Evolutionary conservation across 768 basidiomycete species (phyloP), one percentile per base, ranked within the genome.

Genomic region (Coprinopsis sp.): DNA sequence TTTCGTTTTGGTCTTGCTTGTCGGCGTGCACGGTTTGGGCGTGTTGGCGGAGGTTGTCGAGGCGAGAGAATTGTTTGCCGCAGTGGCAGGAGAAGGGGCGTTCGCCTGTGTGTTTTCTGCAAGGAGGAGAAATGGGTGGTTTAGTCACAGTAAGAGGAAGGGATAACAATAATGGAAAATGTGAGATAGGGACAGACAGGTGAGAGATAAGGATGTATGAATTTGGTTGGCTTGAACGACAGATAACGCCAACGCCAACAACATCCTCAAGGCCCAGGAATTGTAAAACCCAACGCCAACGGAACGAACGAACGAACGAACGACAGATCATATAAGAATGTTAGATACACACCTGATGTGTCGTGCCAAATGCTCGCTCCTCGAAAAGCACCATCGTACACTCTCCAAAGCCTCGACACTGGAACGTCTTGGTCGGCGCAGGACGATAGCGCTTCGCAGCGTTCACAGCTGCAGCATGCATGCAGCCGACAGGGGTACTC

Each of bases 1-100:
- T 71, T 62, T 90, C 87, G 70, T 94, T 94, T 67, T 82, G 78
- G 0, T 87, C 87, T 63, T 81, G 81, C 71, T 91, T 89, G 63
- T 96, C 92, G n/a, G 91, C 83, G 58, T 98, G 95, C 1, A 96
- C 93, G 4, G 94, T 95, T 74, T 94, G 89, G 0, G 93, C 91
- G 64, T 98, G 95, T 62, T 98, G 95, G 37, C 95, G 84, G 2
- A 98, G 78, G 60, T 98, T 98, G 68, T 98, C 95, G 61, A 98
- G 83, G 11, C 95, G 83, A 4, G 91, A 93, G 62, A 97, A 97
- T 54, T 94, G 86, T 65, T 95, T 94, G 11, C 83, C 79, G 71
- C 95, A 98, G 62, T 97, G 94, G 60, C 95, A 98, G 31, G 83
- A 80, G 66, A 98, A 98, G 14, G 95, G 95, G 16, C 93, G 83